phyloP scores from a whole-genome alignment of 805 yeast genomes.

The Schwanniomyces polymorphus region DNA sequence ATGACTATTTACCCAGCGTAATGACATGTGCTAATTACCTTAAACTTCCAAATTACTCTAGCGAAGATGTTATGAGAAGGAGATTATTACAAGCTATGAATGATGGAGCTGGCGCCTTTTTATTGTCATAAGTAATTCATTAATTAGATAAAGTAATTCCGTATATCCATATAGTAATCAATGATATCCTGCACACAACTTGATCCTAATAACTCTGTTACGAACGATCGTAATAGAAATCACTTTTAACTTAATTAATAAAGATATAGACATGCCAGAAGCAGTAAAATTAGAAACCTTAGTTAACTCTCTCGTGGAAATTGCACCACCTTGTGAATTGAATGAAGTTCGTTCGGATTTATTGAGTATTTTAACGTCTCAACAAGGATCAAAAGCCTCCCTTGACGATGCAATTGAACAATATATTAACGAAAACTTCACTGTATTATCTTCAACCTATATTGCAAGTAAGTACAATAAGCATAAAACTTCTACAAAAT shows the following conservation, averaged over 20 bases:
- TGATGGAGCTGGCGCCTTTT: conserved; percentile 88
- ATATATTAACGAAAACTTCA: conserved; percentile 27
- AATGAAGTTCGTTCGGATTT: conserved; percentile 25
- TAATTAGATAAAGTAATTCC: neutral
- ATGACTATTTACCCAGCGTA: conserved; percentile 90
- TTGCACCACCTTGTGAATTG: conserved; percentile 43
- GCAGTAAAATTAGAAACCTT: conserved; percentile 24
- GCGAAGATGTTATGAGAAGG: conserved; percentile 55
- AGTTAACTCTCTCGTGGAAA: conserved; percentile 27
- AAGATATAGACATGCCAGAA: conserved; percentile 10
- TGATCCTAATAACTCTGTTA: neutral
- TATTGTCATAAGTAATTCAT: conserved; percentile 48
- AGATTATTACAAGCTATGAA: conserved; percentile 68
- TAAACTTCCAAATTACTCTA: conserved; percentile 81
- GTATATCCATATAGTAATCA: neutral
- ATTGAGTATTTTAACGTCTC: conserved; percentile 18
- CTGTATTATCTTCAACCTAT: conserved; percentile 26
- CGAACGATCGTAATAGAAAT: neutral
- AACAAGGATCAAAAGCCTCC: conserved; percentile 13
- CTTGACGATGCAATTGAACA: conserved; percentile 28
- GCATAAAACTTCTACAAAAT: conserved; percentile 39
- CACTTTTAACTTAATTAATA: neutral
- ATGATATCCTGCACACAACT: neutral
- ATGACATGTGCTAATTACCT: conserved; percentile 98
- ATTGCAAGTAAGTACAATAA: conserved; percentile 36